These are phyloP conservation scores for Tylopilus subfusipes DNA, from an alignment of 768 basidiomycete species.

Conservation along the genomic window DNA sequence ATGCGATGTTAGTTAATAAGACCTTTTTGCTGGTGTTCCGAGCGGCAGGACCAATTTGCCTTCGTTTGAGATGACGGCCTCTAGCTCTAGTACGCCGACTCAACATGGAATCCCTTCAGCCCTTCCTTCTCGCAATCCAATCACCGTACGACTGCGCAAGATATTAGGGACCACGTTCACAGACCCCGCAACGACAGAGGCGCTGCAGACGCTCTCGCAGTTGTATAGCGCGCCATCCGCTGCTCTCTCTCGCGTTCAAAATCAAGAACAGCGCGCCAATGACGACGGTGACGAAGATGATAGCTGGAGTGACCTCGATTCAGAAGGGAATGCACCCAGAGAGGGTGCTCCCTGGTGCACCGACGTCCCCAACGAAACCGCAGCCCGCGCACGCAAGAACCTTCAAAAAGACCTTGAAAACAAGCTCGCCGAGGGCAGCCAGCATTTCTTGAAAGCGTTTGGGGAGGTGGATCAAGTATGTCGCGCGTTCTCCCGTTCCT, in stretches of 20 bases:
- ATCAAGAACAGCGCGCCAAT: conserved; percentile 26
- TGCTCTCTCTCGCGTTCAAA: conserved; percentile 2
- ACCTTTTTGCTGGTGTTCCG: no score
- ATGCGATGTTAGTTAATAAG: no score
- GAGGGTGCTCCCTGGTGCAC: conserved; percentile 19
- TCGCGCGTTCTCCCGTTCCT: neutral
- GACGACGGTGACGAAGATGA: conserved; percentile 34
- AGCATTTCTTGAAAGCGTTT: conserved; percentile 78
- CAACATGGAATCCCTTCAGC: no score
- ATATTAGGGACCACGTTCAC: conserved; percentile 79
- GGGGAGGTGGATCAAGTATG: conserved; percentile 87
- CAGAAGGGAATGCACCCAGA: conserved; percentile 7
- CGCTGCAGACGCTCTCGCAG: conserved; percentile 77
- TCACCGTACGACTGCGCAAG: no score
- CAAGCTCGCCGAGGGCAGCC: conserved; percentile 77
- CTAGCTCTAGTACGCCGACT: no score
- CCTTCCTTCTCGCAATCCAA: no score
- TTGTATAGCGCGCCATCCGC: conserved; percentile 50
- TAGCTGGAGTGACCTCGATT: no score
- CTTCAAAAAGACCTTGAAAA: no score
- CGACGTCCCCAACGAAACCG: conserved; percentile 54
- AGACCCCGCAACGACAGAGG: conserved; percentile 74
- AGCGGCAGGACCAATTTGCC: no score
- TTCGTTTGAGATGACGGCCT: no score
- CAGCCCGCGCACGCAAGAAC: conserved; percentile 71